A percentile compares a stretch with the other conserved stretches of the same genome.
These are phyloP conservation scores for Proliferodiscus dingleyae DNA, from an alignment of 2,329 filamentous ascomycete genomes.

Conservation along the genomic window DNA sequence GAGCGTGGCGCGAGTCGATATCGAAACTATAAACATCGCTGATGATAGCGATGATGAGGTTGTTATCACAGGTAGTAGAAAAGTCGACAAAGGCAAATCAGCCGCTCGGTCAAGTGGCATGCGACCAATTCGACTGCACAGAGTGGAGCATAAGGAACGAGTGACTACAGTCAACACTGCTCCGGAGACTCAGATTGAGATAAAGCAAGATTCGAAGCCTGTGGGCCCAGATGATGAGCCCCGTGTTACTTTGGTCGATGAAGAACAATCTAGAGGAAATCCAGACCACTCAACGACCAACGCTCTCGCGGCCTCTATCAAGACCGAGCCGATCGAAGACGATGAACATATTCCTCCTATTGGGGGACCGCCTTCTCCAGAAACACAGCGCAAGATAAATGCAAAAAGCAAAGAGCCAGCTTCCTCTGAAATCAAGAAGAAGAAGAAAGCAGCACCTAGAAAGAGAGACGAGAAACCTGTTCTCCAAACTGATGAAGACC, in stretches of 20 bases:
- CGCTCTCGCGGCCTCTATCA: too few species aligned
- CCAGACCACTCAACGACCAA: neutral
- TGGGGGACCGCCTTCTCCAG: conserved; percentile 4
- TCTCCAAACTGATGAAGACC: conserved; percentile 48
- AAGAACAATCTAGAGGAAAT: conserved; percentile 3
- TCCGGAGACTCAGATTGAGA: conserved; percentile 8
- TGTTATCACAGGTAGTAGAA: conserved; percentile 5
- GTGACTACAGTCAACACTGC: conserved; percentile 27
- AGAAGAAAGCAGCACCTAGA: conserved; percentile 7
- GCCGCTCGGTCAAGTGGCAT: conserved; percentile 12
- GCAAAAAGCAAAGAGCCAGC: conserved; percentile 7
- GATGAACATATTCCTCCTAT: neutral
- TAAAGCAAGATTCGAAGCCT: neutral
- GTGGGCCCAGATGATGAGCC: conserved; percentile 9
- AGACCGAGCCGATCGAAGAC: neutral
- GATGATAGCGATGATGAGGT: conserved; percentile 17
- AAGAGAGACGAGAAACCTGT: conserved; percentile 32
- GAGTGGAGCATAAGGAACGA: conserved; percentile 29
- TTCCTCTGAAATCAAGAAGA: neutral
- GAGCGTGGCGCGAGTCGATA: conserved; percentile 25
- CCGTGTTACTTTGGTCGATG: conserved; percentile 13
- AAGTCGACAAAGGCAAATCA: conserved; percentile 12
- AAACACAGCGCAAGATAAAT: conserved; percentile 9
- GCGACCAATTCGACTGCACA: conserved; percentile 27
- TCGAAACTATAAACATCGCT: conserved; percentile 26